Conservation (phyloP, 768 basidiomycete genomes). For the Pulveroboletus sp. region DNA sequence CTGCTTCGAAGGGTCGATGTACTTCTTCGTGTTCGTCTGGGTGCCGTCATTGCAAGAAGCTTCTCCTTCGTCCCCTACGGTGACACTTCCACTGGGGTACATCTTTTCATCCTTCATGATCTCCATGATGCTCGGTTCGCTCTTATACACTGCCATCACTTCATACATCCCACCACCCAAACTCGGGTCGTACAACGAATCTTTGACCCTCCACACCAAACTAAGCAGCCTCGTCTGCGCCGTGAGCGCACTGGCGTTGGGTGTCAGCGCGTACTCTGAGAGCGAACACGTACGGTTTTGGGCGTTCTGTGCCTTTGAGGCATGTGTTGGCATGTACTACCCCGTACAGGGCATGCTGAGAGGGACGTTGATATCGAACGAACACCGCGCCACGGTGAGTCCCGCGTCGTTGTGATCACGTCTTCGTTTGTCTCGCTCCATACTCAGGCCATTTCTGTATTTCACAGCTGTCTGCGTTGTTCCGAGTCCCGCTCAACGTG, state of each 20-base stretch:
- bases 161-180: slow-evolving; percentile 27
- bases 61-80: slow-evolving; percentile 34
- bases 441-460: background rate
- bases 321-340: slow-evolving; percentile 77
- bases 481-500: slow-evolving; percentile 70
- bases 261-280: slow-evolving; percentile 41
- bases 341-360: slow-evolving; percentile 74
- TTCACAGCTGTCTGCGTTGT: slow-evolving; percentile 58
- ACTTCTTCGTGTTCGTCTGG: slow-evolving; percentile 82
- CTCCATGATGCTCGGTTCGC: slow-evolving; percentile 76
- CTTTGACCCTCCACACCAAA: slow-evolving; percentile 60
- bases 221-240: slow-evolving; percentile 63
- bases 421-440: background rate
- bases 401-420: background rate
- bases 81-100: slow-evolving; percentile 63
- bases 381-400: slow-evolving; percentile 69
- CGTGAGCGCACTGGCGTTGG: slow-evolving; percentile 52
- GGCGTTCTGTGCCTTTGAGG: slow-evolving; percentile 73
- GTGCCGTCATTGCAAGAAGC: slow-evolving; percentile 70
- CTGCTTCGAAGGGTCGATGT: slow-evolving; percentile 82
- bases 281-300: slow-evolving; percentile 56
- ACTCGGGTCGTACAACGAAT: slow-evolving; percentile 24
- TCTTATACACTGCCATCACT: slow-evolving; percentile 57
- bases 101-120: slow-evolving; percentile 82
- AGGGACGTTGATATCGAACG: slow-evolving; percentile 62